Evolutionary conservation across 306 rosid genomes (phyloP), one percentile per base, ranked within the genome.

Genomic region (Canavalia gladiata): DNA sequence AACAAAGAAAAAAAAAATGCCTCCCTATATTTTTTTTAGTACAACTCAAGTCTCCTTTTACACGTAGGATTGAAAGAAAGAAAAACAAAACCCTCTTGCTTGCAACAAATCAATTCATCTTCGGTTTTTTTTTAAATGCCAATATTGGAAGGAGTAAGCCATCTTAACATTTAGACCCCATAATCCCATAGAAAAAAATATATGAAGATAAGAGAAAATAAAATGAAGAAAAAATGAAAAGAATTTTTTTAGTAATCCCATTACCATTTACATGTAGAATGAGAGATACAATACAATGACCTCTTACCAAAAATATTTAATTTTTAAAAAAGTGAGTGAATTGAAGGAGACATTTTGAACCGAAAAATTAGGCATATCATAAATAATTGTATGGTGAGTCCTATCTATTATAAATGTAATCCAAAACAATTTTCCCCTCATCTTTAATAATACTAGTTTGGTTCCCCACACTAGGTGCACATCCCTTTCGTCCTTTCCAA

Each of bases 361-460:
- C 41, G 8, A 35, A 74, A 65, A 64, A 59, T 56, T 68, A 18
- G 83, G 51, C 47, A 4, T 69, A 7, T 52, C 81, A 29, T 58
- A 52, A 39, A 66, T 64, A 78, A 55, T 42, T 78, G 2, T 34
- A 6, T 3, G 52, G 77, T 28, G 41, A 37, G 30, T 5, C 7
- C 25, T 18, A 18, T 18, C 28, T 34, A 33, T 37, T 64, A 37
- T 10, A 13, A 2, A 29, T 37, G 18, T 13, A 65, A 66, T 25
- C 7, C 51, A 42, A 66, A 25, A 66, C 42, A 31, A 59, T 59
- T 30, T 18, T 18, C 25, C 25, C 25, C 25, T 18, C 25, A 18
- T 18, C 25, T 18, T 18, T 18, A 18, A n/a, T 4, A 65, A 33
- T 6, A 68, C 39, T 46, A 69, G 57, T 50, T 69, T 69, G 43